phyloP scores from a whole-genome alignment of 495 filamentous ascomycete species.

The Penicillium cataractarum region DNA sequence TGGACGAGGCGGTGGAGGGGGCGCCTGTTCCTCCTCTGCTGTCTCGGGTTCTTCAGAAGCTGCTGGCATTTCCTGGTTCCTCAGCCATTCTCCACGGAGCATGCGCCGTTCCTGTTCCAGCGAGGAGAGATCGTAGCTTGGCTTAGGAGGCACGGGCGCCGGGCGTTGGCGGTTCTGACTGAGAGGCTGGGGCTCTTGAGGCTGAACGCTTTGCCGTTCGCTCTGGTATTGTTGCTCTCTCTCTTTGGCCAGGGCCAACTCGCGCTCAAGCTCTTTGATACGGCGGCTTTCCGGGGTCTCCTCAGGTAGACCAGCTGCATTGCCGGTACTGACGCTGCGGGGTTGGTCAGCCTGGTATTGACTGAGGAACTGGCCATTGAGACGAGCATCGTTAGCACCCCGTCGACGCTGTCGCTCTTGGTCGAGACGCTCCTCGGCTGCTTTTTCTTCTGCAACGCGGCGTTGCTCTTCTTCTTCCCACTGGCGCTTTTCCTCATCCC shows the following conservation, averaged over 20 bases:
- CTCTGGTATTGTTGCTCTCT: constrained; percentile 83
- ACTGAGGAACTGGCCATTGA: constrained; percentile 83
- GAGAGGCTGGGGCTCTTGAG: constrained; percentile 35
- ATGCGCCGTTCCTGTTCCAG: constrained; percentile 75
- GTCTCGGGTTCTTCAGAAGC: constrained; percentile 19
- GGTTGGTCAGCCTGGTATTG: constrained; percentile 71
- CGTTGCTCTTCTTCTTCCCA: constrained; percentile 84
- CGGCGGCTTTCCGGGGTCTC: constrained; percentile 59
- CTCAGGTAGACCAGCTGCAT: constrained; percentile 24
- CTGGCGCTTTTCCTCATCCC: constrained; percentile 82
- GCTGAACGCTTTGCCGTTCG: constrained; percentile 66
- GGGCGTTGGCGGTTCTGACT: constrained; percentile 47
- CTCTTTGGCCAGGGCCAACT: constrained; percentile 83
- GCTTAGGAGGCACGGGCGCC: constrained; percentile 54
- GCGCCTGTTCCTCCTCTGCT: constrained; percentile 38
- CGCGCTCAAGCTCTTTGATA: constrained; percentile 80
- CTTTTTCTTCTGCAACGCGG: constrained; percentile 72
- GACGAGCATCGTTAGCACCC: constrained; percentile 61
- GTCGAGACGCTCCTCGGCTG: constrained; percentile 66
- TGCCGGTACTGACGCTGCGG: constrained; percentile 14
- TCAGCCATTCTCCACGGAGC: constrained; percentile 69
- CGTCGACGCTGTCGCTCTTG: constrained; percentile 66
- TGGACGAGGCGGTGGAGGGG: constrained; percentile 45
- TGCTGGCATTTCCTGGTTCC: constrained; percentile 45
- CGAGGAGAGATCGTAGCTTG: constrained; percentile 68